Evolutionary conservation across 2,329 filamentous ascomycete genomes (phyloP), one percentile per base, ranked within the genome.

Genomic region (Claviceps paspali): DNA sequence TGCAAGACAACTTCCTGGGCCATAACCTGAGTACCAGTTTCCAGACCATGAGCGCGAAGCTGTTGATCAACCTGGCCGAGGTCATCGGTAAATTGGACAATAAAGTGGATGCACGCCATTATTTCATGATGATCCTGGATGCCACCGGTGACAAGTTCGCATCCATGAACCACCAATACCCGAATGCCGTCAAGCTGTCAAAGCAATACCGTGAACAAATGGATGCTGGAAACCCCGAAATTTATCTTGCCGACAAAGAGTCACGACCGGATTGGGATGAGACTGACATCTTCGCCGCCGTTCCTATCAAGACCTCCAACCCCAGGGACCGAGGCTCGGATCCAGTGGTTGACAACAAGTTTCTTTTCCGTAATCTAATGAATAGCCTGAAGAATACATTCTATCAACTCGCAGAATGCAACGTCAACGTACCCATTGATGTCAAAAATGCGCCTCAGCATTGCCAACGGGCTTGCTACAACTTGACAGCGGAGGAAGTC

Each of bases 81-180:
- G 93, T 85, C 55, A 99, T 98, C 52, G 84, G 87, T 1, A 93
- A 88, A 56, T 72, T 98, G 48, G 80, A 82, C 15, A 84, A 94
- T 54, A 98, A 96, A 62, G 76, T 81, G 30, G 88, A 98, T 55
- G 91, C 91, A 18, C 79, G 92, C 5, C 87, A 96, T 55, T 94
- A 94, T 55, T 64, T 98, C 43, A 85, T 98, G 52, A 91, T 93
- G 76, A 96, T 99, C 31, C 64, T 99, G 39, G 92, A 96, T 57
- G 91, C 92, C 8, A 96, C 98, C 48, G 91, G 84, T 34, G 91
- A 98, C 53, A 99, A 98, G 54, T 96, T 98, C 53, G 87, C 87
- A 2, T 79, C 86, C 2, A 98, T 99, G 91, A 98, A 98, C 53
- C 73, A 84, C 39, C 86, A 96, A 56, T 96, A 93, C 53, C 73